Percentiles rank a stretch among this genome's conserved stretches.
phyloP scores from a whole-genome alignment of 73 alveolate genomes.

The Paramecium caudatum region DNA sequence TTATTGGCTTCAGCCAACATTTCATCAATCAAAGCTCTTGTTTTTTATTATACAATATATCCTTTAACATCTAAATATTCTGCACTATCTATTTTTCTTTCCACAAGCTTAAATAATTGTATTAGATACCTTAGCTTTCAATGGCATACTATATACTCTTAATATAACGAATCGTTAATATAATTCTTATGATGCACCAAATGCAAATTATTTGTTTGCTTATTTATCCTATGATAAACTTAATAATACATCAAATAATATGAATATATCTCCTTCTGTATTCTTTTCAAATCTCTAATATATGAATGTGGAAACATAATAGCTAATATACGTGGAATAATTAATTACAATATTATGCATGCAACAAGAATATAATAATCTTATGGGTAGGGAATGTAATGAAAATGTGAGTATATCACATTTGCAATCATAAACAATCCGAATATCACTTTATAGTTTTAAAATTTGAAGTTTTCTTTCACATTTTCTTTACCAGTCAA shows the following conservation, averaged over 20 bases:
- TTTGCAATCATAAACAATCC: conserved; percentile 42
- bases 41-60: conserved; percentile 15
- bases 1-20: neutral
- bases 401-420: conserved; percentile 59
- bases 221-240: neutral
- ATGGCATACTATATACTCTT: conserved; percentile 36
- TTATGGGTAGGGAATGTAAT: conserved; percentile 56
- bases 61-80: conserved; percentile 55
- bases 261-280: conserved; percentile 58
- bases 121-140: neutral
- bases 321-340: conserved; percentile 24
- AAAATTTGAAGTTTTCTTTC: conserved; percentile 50
- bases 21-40: neutral
- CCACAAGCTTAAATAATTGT: neutral
- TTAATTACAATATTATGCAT: conserved; percentile 47
- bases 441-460: conserved; percentile 21
- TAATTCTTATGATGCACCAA: conserved; percentile 54
- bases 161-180: neutral
- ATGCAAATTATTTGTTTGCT: neutral
- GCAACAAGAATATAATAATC: conserved; percentile 51
- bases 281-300: conserved; percentile 39
- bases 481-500: neutral
- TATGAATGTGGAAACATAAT: conserved; percentile 53
- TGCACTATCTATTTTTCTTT: conserved; percentile 3
- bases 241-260: neutral